Conservation (phyloP, 257 asterid genomes). For the Rauvolfia tetraphylla region DNA sequence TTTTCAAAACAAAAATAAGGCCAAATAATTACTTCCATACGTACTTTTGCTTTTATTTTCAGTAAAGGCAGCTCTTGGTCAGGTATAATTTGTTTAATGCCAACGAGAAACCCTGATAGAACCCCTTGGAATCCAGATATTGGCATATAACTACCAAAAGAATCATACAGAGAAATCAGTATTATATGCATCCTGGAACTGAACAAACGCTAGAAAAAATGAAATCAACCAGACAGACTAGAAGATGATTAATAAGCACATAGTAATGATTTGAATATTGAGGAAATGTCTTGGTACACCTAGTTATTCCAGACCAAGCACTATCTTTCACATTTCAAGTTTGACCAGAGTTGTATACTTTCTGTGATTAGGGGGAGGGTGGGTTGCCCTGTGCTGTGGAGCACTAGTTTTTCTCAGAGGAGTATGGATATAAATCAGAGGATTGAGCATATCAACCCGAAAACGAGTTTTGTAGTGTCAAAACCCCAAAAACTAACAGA, state of each 20-base stretch:
- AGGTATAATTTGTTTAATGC: slow-evolving; percentile 81
- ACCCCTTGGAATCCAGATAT: slow-evolving; percentile 93
- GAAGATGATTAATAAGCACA: neutral
- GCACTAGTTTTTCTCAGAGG: neutral
- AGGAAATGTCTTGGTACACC: neutral
- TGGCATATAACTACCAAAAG: slow-evolving; percentile 64
- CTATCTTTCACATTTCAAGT: neutral
- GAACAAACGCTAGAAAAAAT: neutral
- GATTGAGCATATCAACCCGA: neutral
- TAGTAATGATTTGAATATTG: neutral
- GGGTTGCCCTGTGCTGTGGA: neutral
- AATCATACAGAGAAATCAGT: slow-evolving; percentile 3
- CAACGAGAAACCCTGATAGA: slow-evolving; percentile 82
- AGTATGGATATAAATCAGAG: neutral
- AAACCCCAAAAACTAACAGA: neutral
- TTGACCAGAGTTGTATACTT: neutral
- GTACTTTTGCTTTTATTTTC: slow-evolving; percentile 77
- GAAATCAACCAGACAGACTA: neutral
- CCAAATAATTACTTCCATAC: slow-evolving; percentile 22
- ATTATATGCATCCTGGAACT: neutral
- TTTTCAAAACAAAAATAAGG: slow-evolving; percentile 3
- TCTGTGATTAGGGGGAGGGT: neutral
- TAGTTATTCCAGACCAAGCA: neutral
- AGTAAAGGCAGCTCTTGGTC: slow-evolving; percentile 75
- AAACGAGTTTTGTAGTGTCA: neutral